These are phyloP conservation scores for Suillus discolor DNA, from an alignment of 768 basidiomycete species.

Conservation along the genomic window DNA sequence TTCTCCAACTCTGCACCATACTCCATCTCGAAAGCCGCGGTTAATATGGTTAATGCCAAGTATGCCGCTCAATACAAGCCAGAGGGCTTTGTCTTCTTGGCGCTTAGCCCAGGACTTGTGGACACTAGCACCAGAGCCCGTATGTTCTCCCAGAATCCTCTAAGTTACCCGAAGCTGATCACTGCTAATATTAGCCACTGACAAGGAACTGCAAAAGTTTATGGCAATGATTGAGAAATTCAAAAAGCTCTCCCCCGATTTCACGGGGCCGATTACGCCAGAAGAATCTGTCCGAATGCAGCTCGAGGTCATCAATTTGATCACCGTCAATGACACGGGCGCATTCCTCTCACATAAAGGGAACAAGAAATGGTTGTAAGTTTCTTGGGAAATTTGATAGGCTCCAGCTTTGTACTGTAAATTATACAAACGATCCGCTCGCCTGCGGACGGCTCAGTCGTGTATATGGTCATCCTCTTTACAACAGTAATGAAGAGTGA, in stretches of 20 bases:
- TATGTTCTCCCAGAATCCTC: conserved; percentile 1
- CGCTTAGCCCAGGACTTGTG: conserved; percentile 41
- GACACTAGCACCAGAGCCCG: conserved; percentile 14
- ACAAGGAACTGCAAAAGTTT: conserved; percentile 9
- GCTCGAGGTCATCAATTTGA: conserved; percentile 19
- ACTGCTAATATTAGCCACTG: conserved; percentile 10
- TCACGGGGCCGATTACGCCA: conserved; percentile 22
- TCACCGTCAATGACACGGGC: conserved; percentile 18
- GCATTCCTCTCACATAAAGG: conserved; percentile 26
- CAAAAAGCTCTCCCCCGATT: conserved; percentile 15
- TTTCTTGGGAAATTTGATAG: not conserved
- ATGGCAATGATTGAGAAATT: conserved; percentile 16
- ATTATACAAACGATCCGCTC: not conserved
- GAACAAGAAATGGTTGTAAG: conserved; percentile 27
- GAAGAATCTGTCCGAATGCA: conserved; percentile 18
- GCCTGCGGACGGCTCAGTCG: too few relatives aligned
- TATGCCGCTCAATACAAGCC: conserved; percentile 34
- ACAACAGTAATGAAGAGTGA: too few relatives aligned
- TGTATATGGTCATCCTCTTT: too few relatives aligned
- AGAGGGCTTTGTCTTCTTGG: conserved; percentile 39
- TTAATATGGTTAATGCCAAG: conserved; percentile 40
- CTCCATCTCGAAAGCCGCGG: conserved; percentile 38
- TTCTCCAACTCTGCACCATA: conserved; percentile 26
- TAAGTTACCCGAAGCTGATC: conserved; percentile 1
- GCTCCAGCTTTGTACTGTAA: not conserved